phyloP scores from a whole-genome alignment of 1,284 basidiomycete genomes.

The Sanghuangporus baumii region DNA sequence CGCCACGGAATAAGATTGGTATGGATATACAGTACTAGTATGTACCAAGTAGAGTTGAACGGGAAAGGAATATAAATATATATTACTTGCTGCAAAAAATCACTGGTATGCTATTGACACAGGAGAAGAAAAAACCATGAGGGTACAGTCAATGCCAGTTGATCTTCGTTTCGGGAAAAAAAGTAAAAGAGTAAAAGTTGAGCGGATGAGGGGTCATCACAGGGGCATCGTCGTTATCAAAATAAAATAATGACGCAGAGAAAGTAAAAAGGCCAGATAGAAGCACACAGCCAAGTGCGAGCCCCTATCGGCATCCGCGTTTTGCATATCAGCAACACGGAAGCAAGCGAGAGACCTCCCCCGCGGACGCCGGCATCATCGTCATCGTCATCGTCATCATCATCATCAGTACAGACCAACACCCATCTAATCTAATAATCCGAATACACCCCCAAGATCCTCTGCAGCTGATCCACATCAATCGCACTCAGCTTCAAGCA shows the following conservation, averaged over 20 bases:
- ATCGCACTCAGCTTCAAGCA: constrained; percentile 68
- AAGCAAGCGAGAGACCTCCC: too few relatives aligned
- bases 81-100: neutral
- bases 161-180: neutral
- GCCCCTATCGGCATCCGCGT: too few relatives aligned
- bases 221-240: neutral
- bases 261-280: neutral
- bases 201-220: neutral
- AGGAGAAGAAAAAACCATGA: too few relatives aligned
- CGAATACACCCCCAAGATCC: constrained; percentile 14
- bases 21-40: too few relatives aligned
- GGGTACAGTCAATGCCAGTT: too few relatives aligned
- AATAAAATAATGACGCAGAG: neutral
- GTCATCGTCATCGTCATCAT: neutral
- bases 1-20: neutral
- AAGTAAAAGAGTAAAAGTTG: neutral
- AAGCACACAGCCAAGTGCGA: neutral
- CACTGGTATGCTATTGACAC: too few relatives aligned
- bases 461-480: constrained; percentile 44
- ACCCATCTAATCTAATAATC: constrained; percentile 4
- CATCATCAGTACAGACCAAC: neutral
- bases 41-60: too few relatives aligned
- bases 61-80: neutral
- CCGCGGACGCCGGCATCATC: neutral
- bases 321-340: too few relatives aligned